Evolutionary conservation across 495 filamentous ascomycete species (phyloP).

Genomic region (Xylaria cubensis): DNA sequence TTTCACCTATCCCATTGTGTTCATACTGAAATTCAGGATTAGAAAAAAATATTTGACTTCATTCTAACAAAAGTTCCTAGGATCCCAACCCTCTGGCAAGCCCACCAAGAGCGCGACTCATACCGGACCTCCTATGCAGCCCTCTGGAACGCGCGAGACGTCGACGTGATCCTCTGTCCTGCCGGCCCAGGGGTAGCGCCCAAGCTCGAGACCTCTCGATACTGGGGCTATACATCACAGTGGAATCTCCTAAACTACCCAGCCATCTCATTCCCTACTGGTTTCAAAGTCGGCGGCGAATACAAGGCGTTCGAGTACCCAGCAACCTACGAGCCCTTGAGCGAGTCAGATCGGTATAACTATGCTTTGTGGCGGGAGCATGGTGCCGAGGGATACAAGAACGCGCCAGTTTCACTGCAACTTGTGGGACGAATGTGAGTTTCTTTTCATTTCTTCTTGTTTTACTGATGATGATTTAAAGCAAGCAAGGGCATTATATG

Average conservation of each 20-base stretch:
- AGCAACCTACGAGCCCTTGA: constrained; percentile 53
- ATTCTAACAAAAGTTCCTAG: not conserved
- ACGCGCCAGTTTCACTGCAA: constrained; percentile 62
- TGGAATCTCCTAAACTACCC: constrained; percentile 80
- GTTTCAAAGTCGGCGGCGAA: constrained; percentile 43
- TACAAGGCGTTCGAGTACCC: constrained; percentile 46
- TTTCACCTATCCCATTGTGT: not conserved
- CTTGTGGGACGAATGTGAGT: constrained; percentile 56
- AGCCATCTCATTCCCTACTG: constrained; percentile 61
- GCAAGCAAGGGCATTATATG: too few relatives aligned
- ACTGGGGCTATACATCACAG: constrained; percentile 74
- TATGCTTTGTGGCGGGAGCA: constrained; percentile 43
- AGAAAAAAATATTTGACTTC: not conserved
- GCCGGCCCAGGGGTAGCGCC: constrained; percentile 65
- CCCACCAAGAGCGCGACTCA: constrained; percentile 54
- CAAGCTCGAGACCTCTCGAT: constrained; percentile 63
- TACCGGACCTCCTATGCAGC: constrained; percentile 66
- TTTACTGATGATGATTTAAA: too few relatives aligned
- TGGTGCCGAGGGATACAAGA: constrained; percentile 43
- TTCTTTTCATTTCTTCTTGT: not conserved
- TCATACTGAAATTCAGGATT: not conserved
- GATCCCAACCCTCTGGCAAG: constrained; percentile 44
- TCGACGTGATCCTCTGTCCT: constrained; percentile 77
- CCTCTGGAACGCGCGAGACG: constrained; percentile 58
- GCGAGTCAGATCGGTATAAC: constrained; percentile 42